Evolutionary conservation across 495 filamentous ascomycete species (phyloP), one percentile per base, ranked within the genome.

Genomic region (Talaromyces nanjingensis): DNA sequence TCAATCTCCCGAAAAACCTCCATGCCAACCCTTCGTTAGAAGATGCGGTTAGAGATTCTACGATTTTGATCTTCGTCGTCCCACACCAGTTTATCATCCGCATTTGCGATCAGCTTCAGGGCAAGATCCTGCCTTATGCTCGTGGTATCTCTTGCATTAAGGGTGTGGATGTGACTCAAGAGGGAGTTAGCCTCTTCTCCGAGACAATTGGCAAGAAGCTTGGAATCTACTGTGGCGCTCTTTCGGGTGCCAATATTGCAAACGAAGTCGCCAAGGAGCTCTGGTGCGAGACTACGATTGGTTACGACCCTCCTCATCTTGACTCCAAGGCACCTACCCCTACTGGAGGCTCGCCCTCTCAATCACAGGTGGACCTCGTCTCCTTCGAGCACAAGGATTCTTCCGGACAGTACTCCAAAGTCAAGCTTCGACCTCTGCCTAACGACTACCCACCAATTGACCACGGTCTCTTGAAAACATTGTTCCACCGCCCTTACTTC

Each of bases 401-500:
- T 8, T 82, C 81, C 12, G 86, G 87, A 49, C 73, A 85, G 64
- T 71, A 82, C 55, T 86, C 82, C 16, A 84, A 85, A 68, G 84
- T 85, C 31, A 85, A 85, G 70, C 81, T 97, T 33, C 84, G 81
- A 45, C 81, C 91, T 3, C 76, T 96, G 6, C 96, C 94, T 2
- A 72, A 78, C 20, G 90, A 91, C 11, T 93, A 93, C 70, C 91
- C 91, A 6, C 84, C 91, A 0, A 80, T 98, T 3, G 89, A 91
- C 73, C 96, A 98, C 71, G 77, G 76, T 18, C 82, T 89, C 52
- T 80, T 96, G 68, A 88, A 89, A 72, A 83, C 84, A 22, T 88
- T 99, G 31, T 98, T 99, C 85, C 89, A 96, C 77, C 87, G 96
- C 45, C 92, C 92, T 0, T 99, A 99, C 78, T 98, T 99, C 84